phyloP scores from a whole-genome alignment of 164 flowering plant genomes.

The Tetracentron sinense region DNA sequence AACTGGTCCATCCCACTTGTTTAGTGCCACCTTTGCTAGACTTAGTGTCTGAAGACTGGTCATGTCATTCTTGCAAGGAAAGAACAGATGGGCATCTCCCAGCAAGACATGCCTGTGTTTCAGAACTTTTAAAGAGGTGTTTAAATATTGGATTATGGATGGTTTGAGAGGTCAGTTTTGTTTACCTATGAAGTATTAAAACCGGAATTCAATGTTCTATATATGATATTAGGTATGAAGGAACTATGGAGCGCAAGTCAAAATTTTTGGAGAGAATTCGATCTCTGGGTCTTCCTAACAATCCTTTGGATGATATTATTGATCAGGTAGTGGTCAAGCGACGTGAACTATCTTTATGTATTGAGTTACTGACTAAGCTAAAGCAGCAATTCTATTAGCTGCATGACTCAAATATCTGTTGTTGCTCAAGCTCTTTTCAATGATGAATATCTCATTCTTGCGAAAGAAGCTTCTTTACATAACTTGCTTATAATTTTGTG shows the following conservation, averaged over 20 bases:
- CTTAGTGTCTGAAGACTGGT: constrained; percentile 59
- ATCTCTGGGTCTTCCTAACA: constrained; percentile 84
- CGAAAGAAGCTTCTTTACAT: too few species aligned
- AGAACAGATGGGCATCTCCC: constrained; percentile 90
- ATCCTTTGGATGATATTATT: constrained; percentile 93
- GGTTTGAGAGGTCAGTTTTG: background rate
- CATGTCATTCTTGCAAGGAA: constrained; percentile 83
- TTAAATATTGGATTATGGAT: background rate
- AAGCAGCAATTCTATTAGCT: too few species aligned
- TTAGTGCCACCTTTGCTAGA: constrained; percentile 70
- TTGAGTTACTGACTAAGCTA: too few species aligned
- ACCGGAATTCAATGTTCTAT: background rate
- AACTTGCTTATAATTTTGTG: too few species aligned
- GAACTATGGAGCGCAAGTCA: constrained; percentile 71
- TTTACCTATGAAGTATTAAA: background rate
- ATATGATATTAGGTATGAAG: constrained; percentile 66
- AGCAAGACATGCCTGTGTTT: constrained; percentile 52
- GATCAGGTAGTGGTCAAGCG: constrained; percentile 90
- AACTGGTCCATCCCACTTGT: constrained; percentile 75
- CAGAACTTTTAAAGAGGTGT: constrained; percentile 74
- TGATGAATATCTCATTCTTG: too few species aligned
- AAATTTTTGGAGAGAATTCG: constrained; percentile 82
- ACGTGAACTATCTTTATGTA: too few species aligned
- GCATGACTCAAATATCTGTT: too few species aligned
- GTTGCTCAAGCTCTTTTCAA: background rate